Evolutionary conservation across 495 filamentous ascomycete genomes (phyloP).

Genomic region (Aspergillus wentii): DNA sequence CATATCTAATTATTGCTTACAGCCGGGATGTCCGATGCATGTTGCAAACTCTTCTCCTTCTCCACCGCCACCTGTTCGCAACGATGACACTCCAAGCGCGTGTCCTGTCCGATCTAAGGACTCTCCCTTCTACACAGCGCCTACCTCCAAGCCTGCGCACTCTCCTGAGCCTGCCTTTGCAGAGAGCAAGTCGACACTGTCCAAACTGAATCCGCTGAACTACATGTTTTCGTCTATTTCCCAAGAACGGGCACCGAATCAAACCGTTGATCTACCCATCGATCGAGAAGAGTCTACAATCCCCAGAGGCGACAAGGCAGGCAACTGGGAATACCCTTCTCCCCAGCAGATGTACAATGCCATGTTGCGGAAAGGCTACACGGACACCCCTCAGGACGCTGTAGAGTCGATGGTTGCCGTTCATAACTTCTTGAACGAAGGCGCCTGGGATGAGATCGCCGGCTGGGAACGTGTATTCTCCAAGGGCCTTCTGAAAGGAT

Average conservation of each 20-base stretch:
- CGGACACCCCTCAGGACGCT: slow-evolving; percentile 84
- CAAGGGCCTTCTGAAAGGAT: slow-evolving; percentile 63
- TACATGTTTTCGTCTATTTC: slow-evolving; percentile 90
- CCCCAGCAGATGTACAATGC: slow-evolving; percentile 99
- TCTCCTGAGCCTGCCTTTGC: slow-evolving; percentile 21
- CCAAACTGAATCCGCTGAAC: slow-evolving; percentile 87
- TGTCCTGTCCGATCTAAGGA: slow-evolving; percentile 49
- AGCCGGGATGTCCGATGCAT: slow-evolving; percentile 94
- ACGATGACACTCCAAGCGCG: slow-evolving; percentile 38
- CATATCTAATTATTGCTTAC: slow-evolving; percentile 29
- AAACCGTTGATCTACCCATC: slow-evolving; percentile 67
- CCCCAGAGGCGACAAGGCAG: slow-evolving; percentile 65
- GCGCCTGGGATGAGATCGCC: slow-evolving; percentile 90
- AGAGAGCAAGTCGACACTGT: slow-evolving; percentile 45
- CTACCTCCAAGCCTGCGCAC: slow-evolving; percentile 20
- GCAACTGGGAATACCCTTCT: slow-evolving; percentile 96
- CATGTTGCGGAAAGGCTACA: slow-evolving; percentile 90
- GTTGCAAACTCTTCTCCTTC: slow-evolving; percentile 46
- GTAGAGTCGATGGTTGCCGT: slow-evolving; percentile 97
- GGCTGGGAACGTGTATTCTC: slow-evolving; percentile 86
- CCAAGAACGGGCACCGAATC: slow-evolving; percentile 66
- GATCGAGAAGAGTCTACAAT: slow-evolving; percentile 81
- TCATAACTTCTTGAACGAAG: slow-evolving; percentile 97
- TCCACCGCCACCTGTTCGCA: slow-evolving; percentile 36
- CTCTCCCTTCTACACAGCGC: slow-evolving; percentile 35